Evolutionary conservation across 352 stramenopile species (phyloP).

Genomic region (Phytophthora cactorum): DNA sequence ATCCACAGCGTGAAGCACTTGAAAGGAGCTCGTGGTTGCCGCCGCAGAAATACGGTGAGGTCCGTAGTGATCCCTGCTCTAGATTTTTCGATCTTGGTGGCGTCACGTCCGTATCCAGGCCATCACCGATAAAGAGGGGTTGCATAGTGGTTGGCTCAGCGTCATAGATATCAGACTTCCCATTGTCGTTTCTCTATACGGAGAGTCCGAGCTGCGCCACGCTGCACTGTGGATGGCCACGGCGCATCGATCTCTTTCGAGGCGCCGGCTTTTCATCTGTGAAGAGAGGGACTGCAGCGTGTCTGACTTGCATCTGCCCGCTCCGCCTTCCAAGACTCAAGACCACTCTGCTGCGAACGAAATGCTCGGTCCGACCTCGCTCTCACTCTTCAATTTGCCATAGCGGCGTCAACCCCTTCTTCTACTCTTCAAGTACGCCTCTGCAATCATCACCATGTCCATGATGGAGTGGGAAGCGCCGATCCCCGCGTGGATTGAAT

Average conservation of each 20-base stretch:
- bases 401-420: conserved; percentile 20
- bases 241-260: conserved; percentile 21
- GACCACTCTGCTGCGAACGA: conserved; percentile 20
- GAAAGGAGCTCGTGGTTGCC: conserved; percentile 1
- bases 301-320: conserved; percentile 29
- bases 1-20: not conserved
- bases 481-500: conserved; percentile 37
- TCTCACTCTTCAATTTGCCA: conserved; percentile 38
- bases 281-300: conserved; percentile 29
- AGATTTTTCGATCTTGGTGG: conserved; percentile 29
- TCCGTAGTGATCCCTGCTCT: conserved; percentile 9
- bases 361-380: conserved; percentile 10
- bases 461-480: conserved; percentile 34
- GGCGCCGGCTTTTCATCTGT: conserved; percentile 19
- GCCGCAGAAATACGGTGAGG: conserved; percentile 12
- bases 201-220: conserved; percentile 10
- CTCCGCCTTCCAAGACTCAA: conserved; percentile 21
- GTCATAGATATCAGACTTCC: conserved; percentile 23
- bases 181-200: conserved; percentile 6
- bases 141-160: conserved; percentile 17
- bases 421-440: conserved; percentile 21
- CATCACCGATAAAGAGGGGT: conserved; percentile 21
- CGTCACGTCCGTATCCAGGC: conserved; percentile 20
- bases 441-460: conserved; percentile 5
- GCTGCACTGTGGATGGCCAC: conserved; percentile 29